Evolutionary conservation across 148 eudicot species (phyloP).

Genomic region (Beta vulgaris): DNA sequence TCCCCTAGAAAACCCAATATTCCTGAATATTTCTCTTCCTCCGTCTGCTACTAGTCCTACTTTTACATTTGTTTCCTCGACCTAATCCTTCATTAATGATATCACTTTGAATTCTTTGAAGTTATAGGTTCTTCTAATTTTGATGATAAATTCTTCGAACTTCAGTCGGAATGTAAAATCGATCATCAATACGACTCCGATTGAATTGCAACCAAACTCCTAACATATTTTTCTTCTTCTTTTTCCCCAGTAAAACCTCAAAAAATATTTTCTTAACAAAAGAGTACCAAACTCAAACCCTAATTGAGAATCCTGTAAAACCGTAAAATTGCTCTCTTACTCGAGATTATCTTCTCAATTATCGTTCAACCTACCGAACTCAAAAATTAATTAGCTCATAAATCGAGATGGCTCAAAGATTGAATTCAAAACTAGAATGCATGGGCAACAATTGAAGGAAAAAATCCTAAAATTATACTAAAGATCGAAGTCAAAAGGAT

Average conservation of each 20-base stretch:
- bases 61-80: constrained; percentile 25
- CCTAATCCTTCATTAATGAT: constrained; percentile 16
- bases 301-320: neutral
- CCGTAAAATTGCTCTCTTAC: too few species aligned
- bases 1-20: too few species aligned
- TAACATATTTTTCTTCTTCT: constrained; percentile 39
- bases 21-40: too few species aligned
- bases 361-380: neutral
- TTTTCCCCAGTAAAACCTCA: neutral
- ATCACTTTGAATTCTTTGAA: constrained; percentile 44
- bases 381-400: constrained; percentile 15
- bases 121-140: constrained; percentile 28
- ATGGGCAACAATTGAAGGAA: neutral
- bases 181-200: constrained; percentile 50
- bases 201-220: constrained; percentile 68
- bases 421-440: neutral
- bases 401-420: constrained; percentile 21
- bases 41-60: too few species aligned
- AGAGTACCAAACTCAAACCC: neutral
- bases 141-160: constrained; percentile 35
- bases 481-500: constrained; percentile 3
- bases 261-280: neutral
- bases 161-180: constrained; percentile 49
- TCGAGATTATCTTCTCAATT: neutral
- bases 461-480: neutral